These are phyloP conservation scores for Solanum arcanum DNA, from an alignment of 257 asterid species.

Conservation along the genomic window DNA sequence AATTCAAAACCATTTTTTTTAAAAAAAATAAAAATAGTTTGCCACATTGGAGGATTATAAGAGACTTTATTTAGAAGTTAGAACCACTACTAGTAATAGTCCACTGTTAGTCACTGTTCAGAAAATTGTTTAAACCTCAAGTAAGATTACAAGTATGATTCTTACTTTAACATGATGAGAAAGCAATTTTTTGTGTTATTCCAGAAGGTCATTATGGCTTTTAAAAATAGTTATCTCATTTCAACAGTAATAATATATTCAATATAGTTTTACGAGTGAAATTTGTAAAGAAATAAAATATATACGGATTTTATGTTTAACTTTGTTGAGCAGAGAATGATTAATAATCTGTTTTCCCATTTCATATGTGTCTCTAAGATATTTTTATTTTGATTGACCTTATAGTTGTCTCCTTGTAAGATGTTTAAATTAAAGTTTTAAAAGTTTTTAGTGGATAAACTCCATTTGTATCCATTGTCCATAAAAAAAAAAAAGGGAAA, in stretches of 20 bases:
- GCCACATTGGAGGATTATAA: background rate
- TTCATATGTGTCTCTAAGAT: background rate
- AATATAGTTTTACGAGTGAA: rapidly evolving
- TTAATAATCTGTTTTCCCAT: background rate
- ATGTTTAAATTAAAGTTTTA: background rate
- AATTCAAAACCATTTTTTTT: background rate
- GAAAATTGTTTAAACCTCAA: background rate
- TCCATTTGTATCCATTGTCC: background rate
- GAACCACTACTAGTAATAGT: background rate
- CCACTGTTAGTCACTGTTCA: background rate
- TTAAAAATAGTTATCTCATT: background rate
- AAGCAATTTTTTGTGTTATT: background rate
- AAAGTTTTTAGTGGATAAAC: background rate
- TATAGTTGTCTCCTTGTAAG: background rate
- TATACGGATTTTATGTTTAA: background rate
- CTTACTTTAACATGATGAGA: background rate
- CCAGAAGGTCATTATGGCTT: background rate
- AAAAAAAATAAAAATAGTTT: background rate
- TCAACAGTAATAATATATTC: background rate
- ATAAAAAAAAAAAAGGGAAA: background rate
- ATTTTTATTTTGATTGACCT: background rate
- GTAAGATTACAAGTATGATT: background rate
- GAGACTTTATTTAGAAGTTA: background rate
- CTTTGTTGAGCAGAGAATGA: background rate
- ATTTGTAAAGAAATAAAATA: background rate